Evolutionary conservation across 1,284 basidiomycete species (phyloP).

Genomic region (Sanguinoderma infundibulare): DNA sequence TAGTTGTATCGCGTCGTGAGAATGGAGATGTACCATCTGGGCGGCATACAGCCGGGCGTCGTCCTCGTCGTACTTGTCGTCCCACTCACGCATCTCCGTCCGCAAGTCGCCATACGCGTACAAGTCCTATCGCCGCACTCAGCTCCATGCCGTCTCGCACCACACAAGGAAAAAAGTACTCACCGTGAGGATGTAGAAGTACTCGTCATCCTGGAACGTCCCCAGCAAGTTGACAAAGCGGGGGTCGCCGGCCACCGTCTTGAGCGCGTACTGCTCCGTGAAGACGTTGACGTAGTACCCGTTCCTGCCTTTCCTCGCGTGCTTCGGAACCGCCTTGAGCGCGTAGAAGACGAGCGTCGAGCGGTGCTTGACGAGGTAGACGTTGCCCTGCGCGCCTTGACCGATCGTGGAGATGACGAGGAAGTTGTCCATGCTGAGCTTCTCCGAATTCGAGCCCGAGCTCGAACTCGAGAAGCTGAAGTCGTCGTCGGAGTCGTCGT

Average conservation of each 20-base stretch:
- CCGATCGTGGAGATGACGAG: constrained; percentile 25
- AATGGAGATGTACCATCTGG: constrained; percentile 25
- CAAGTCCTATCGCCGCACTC: constrained; percentile 21
- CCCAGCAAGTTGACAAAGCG: constrained; percentile 23
- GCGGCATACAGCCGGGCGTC: constrained; percentile 22
- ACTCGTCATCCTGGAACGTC: constrained; percentile 30
- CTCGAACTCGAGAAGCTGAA: neutral
- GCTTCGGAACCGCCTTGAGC: constrained; percentile 32
- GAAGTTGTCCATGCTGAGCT: constrained; percentile 21
- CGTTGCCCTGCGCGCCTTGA: constrained; percentile 29
- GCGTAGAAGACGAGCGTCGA: constrained; percentile 21
- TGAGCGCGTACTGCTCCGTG: constrained; percentile 20
- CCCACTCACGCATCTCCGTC: constrained; percentile 16
- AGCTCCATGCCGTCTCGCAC: neutral
- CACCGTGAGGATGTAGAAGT: constrained; percentile 36
- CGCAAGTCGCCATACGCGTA: constrained; percentile 25
- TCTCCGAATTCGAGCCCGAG: neutral
- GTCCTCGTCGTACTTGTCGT: constrained; percentile 7
- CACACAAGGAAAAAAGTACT: constrained; percentile 7
- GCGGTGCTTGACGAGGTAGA: constrained; percentile 28
- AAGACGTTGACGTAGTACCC: constrained; percentile 10
- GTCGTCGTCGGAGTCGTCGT: neutral
- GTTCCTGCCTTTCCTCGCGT: constrained; percentile 1
- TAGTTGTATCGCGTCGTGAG: constrained; percentile 36
- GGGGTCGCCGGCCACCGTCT: constrained; percentile 16